A percentile compares a stretch with the other conserved stretches of the same genome.
phyloP scores from a whole-genome alignment of 371 early-diverging fungal genomes.

The Syncephalastrum sp. region DNA sequence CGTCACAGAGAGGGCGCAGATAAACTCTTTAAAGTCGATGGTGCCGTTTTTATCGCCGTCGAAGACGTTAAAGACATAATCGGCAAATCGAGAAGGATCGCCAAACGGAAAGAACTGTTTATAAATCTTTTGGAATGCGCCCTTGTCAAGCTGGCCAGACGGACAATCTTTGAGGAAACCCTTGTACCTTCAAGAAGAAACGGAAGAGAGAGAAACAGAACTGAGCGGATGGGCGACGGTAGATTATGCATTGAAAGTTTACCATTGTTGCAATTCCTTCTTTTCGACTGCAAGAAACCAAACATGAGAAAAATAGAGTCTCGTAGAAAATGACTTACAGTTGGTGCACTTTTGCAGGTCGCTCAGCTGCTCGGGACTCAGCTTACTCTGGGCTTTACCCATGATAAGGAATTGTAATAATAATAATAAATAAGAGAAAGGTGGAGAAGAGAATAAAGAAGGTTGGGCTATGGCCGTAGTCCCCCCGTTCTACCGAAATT shows the following conservation, averaged over 20 bases:
- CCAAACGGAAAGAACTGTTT: conserved; percentile 98
- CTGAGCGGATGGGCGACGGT: conserved; percentile 3
- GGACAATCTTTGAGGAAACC: conserved; percentile 95
- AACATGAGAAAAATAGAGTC: conserved; percentile 1
- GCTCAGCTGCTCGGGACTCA: conserved; percentile 76
- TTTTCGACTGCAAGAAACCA: conserved; percentile 71
- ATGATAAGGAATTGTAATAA: conserved; percentile 31
- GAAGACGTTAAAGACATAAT: conserved; percentile 89
- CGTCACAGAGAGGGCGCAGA: conserved; percentile 84
- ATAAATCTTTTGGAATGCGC: conserved; percentile 91
- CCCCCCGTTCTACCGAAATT: too few species aligned
- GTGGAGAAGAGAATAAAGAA: too few species aligned
- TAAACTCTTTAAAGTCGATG: conserved; percentile 93
- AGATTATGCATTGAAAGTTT: conserved; percentile 12
- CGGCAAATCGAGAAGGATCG: conserved; percentile 88
- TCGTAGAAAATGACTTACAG: conserved; percentile 57
- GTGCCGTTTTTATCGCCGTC: conserved; percentile 85
- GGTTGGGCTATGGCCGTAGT: too few species aligned
- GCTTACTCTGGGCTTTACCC: conserved; percentile 87
- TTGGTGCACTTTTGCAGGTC: conserved; percentile 80
- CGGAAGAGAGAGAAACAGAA: background rate
- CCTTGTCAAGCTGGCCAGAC: conserved; percentile 77
- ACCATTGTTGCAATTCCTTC: conserved; percentile 95
- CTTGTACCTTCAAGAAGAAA: conserved; percentile 70
- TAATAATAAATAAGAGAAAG: too few species aligned